Evolutionary conservation across 73 alveolate species (phyloP).

Genomic region (Paramecium pentaurelia): DNA sequence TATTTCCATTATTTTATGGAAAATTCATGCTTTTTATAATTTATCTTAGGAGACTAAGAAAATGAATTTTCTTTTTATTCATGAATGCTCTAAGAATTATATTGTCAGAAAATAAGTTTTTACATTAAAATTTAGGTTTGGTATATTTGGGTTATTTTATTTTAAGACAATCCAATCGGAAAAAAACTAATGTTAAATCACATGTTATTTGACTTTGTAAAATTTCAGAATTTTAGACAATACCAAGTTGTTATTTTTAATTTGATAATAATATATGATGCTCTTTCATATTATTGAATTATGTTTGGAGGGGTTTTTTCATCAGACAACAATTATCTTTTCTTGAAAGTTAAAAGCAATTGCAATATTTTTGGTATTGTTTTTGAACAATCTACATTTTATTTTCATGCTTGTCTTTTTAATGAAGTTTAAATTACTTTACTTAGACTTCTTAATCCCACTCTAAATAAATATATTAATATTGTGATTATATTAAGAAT

Average conservation of each 20-base stretch:
- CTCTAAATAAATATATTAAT: not conserved
- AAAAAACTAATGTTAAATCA: not conserved
- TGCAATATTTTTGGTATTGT: not conserved
- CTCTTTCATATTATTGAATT: not conserved
- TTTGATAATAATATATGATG: not conserved
- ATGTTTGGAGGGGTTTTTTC: not conserved
- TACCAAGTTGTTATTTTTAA: not conserved
- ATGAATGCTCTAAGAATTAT: too few species aligned
- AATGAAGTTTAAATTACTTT: not conserved
- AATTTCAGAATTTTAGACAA: not conserved
- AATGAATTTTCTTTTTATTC: too few species aligned
- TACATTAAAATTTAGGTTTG: not conserved
- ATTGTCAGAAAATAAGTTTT: too few species aligned
- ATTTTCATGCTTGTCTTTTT: not conserved
- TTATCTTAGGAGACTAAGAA: too few species aligned
- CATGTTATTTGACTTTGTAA: not conserved
- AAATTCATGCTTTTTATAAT: too few species aligned
- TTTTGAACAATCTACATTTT: not conserved
- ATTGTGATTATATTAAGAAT: not conserved
- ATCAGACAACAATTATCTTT: not conserved
- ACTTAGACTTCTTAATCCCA: not conserved
- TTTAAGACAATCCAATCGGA: not conserved
- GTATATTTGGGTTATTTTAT: not conserved
- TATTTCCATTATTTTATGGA: too few species aligned
- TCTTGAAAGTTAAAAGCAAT: not conserved